Base-by-base conservation (phyloP, 352 stramenopile genomes). In the Phytopythium montanum region DNA sequence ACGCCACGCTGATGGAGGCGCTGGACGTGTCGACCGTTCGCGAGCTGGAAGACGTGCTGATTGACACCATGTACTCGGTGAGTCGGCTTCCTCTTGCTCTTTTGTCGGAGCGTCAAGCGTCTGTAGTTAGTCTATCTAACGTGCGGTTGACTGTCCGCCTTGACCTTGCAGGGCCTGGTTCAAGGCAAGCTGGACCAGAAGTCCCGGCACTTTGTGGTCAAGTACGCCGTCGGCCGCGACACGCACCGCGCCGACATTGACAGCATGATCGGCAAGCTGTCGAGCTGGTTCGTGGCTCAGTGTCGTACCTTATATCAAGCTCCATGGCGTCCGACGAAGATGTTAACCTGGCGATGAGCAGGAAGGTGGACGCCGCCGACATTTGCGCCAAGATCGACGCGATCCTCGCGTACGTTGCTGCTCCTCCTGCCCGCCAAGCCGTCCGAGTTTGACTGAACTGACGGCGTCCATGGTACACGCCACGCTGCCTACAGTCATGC, bases 51-150 rank as follows among this genome's bases (percentile, higher is more conserved):
- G 92, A 97, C 66, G 80, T 97, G 34, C 77, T 98, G 26, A 97
- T 98, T 54, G 90, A 97, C 42, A 91, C 87, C 25, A 97, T 98
- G 42, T 97, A 98, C 71, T 93, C 87, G 14, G 91, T 95, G 76
- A 13, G 48, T 2, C 23, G 31, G 14, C 21, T 5, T 25, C 7
- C 29, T 25, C 23, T 6, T 25, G 13, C 29, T 26, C 14, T n/a
- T 3, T 19, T 21, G 12, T 13, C 16, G 7, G 23, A 23, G 53
- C 4, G 18, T 14, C 10, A 31, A 19, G 28, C 33, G 33, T 12
- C 33, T 38, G 33, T 12, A 6, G 33, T 29, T 33, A 14, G 7
- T 21, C 14, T 13, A 18, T 5, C 19, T 54, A 54, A 34, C 23
- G 23, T 16, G 19, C 5, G 38, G 18, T n/a, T 54, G 1, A 38